Evolutionary conservation across 768 basidiomycete species (phyloP), one percentile per base, ranked within the genome.

Genomic region (Podaxis mareebaensis): DNA sequence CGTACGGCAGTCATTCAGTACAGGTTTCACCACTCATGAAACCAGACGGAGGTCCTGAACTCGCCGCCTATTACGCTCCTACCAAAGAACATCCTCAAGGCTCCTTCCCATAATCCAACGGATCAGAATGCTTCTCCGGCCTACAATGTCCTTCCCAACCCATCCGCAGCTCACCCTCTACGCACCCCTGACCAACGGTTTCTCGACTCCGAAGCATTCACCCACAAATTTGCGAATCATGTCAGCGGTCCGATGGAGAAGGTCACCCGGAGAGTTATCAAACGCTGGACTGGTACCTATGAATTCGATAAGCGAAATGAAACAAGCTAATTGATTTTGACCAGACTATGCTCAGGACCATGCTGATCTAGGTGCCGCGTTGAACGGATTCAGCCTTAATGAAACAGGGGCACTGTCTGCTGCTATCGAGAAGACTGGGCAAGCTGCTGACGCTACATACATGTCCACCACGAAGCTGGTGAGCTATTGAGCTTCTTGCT

Each of bases 391-490:
- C 73, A 95, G 95, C 73, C 78, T 97, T 65, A 96, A 92, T 68
- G 94, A 97, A 80, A 81, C 75, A 36, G 87, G 86, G 1, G 77
- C 81, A 39, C 77, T 96, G 22, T 86, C 93, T n/a, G 75, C 83
- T 62, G 92, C 96, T 8, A 86, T 99, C 65, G 97, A 99, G 79
- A 96, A 93, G 78, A 95, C 95, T 0, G 97, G 97, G 1, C 96
- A 99, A 75, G 97, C 97, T 15, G 86, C 95, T 51, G 97, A 99
- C 75, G 83, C 91, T 3, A 96, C 94, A 10, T 98, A 95, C 74
- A 86, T 98, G 76, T 91, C 93, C 5, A 97, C 97, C 24, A 91
- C 93, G 33, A 87, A 87, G 73, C 83, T 99, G 66, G 95, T 95
- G 67, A 71, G 89, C 74, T 15, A 13, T 30, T 44, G 44, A 58